phyloP scores from a whole-genome alignment of 202 grass and related monocot genomes.

The Cymbopogon flexuosus region DNA sequence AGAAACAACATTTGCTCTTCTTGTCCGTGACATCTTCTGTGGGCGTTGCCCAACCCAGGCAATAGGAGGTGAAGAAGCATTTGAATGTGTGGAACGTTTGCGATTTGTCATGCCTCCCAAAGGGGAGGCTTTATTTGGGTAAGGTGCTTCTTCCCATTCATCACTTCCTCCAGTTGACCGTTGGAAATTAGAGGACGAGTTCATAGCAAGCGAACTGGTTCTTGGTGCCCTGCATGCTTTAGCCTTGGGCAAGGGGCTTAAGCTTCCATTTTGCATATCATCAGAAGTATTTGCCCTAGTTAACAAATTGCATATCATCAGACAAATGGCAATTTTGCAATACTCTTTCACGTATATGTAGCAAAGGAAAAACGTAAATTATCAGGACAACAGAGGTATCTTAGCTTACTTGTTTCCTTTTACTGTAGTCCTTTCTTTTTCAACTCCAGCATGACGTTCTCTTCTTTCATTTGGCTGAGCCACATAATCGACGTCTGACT shows the following conservation, averaged over 20 bases:
- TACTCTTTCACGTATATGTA: conserved; percentile 10
- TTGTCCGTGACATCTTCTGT: conserved; percentile 77
- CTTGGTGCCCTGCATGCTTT: conserved; percentile 85
- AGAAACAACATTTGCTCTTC: conserved; percentile 80
- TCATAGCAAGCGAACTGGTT: conserved; percentile 52
- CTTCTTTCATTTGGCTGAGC: conserved; percentile 66
- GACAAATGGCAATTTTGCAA: neutral
- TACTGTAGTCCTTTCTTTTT: conserved; percentile 53
- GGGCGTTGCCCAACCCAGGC: conserved; percentile 73
- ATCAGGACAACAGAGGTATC: neutral
- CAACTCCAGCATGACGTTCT: conserved; percentile 49
- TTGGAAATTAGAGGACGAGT: conserved; percentile 58
- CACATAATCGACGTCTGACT: conserved; percentile 47
- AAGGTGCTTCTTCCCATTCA: conserved; percentile 50
- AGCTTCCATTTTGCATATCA: conserved; percentile 55
- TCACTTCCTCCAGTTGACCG: conserved; percentile 48
- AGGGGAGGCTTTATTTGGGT: conserved; percentile 59
- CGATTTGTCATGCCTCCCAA: conserved; percentile 43
- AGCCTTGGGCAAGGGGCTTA: conserved; percentile 61
- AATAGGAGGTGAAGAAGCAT: conserved; percentile 57
- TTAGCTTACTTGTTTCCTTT: conserved; percentile 83
- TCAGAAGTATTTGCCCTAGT: conserved; percentile 41
- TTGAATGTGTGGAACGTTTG: conserved; percentile 51
- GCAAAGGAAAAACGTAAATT: neutral
- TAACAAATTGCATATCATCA: conserved; percentile 16